Evolutionary conservation across 345 rosid genomes (phyloP).

Genomic region (Mallotus nudiflorus): DNA sequence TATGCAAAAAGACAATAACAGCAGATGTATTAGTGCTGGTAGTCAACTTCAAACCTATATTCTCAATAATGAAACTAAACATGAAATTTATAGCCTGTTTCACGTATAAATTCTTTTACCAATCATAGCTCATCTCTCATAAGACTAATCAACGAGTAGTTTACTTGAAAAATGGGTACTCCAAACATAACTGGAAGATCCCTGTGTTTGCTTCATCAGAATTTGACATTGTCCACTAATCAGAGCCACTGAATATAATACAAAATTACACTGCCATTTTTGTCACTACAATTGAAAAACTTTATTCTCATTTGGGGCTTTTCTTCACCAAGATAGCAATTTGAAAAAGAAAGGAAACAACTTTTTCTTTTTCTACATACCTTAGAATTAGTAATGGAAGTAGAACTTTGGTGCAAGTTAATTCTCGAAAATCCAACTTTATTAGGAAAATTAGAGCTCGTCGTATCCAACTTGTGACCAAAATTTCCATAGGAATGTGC

Average conservation of each 20-base stretch:
- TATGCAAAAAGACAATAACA: not conserved
- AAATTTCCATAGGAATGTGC: conserved; percentile 33
- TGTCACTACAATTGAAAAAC: too few species aligned
- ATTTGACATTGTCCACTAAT: not conserved
- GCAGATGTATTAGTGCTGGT: not conserved
- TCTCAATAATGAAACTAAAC: not conserved
- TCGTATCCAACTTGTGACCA: conserved; percentile 31
- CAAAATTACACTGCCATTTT: too few species aligned
- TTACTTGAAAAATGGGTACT: not conserved
- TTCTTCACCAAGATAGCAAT: not conserved
- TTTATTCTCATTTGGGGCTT: too few species aligned
- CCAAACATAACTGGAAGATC: not conserved
- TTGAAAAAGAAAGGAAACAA: not conserved
- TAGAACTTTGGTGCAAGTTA: conserved; percentile 30
- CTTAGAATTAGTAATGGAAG: conserved; percentile 37
- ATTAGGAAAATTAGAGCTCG: conserved; percentile 34
- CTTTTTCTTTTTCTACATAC: conserved; percentile 20
- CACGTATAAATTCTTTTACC: not conserved
- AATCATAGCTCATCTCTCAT: too few species aligned
- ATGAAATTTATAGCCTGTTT: not conserved
- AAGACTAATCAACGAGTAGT: not conserved
- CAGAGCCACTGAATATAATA: too few species aligned
- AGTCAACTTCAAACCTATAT: not conserved
- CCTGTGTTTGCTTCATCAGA: not conserved
- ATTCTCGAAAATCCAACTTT: conserved; percentile 35